A percentile compares a stretch with the other conserved stretches of the same genome.
Evolutionary conservation across 371 early-diverging fungal species (phyloP).

Genomic region (Actinomortierella wolfii): DNA sequence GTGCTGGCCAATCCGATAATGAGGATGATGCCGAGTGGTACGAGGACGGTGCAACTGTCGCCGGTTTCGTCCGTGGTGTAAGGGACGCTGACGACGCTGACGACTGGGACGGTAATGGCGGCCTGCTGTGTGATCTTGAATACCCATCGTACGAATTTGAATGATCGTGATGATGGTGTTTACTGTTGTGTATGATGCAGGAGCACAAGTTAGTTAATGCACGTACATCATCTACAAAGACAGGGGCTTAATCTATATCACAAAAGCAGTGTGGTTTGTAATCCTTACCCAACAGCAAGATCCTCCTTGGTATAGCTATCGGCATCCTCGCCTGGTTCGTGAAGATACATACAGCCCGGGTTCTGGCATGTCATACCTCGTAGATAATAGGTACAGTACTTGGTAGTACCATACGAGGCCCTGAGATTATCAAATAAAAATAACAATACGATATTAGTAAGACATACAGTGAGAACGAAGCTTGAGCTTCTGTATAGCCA

Average conservation of each 20-base stretch:
- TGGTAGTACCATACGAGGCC: constrained; percentile 95
- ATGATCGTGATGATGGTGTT: constrained; percentile 64
- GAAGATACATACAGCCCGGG: constrained; percentile 91
- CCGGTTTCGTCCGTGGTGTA: constrained; percentile 40
- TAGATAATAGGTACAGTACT: constrained; percentile 95
- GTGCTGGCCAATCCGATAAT: constrained; percentile 44
- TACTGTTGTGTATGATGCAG: constrained; percentile 49
- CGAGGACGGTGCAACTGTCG: constrained; percentile 25
- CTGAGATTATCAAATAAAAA: constrained; percentile 24
- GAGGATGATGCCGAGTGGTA: constrained; percentile 40
- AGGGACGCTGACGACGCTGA: constrained; percentile 17
- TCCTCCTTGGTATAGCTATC: constrained; percentile 71
- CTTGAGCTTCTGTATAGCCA: neutral
- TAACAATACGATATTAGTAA: neutral
- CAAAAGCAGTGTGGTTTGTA: neutral
- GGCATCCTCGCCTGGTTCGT: constrained; percentile 95
- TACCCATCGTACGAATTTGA: constrained; percentile 21
- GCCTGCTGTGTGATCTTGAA: constrained; percentile 24
- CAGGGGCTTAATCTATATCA: too few species aligned
- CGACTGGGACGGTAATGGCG: constrained; percentile 16
- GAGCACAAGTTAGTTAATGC: neutral
- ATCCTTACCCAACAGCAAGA: constrained; percentile 60
- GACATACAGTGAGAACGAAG: neutral
- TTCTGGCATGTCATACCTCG: constrained; percentile 91
- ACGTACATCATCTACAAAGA: neutral